Evolutionary conservation across 1,284 basidiomycete genomes (phyloP).

Genomic region (Boletus calvinii): DNA sequence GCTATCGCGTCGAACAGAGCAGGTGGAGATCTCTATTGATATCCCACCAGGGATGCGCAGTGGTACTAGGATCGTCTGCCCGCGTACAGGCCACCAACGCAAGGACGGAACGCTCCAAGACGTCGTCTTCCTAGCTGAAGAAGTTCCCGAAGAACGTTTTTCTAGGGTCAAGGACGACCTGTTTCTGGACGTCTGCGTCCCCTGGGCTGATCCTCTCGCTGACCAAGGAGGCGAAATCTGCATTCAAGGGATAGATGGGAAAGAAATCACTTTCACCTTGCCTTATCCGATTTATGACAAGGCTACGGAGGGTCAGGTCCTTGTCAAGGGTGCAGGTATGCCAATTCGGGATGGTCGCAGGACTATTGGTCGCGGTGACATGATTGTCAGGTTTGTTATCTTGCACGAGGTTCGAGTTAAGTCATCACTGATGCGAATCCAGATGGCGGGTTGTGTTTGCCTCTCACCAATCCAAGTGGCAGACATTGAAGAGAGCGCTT

Average conservation of each 20-base stretch:
- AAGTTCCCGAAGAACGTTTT: conserved; percentile 71
- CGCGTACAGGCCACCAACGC: conserved; percentile 75
- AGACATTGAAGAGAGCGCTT: conserved; percentile 31
- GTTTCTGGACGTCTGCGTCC: conserved; percentile 62
- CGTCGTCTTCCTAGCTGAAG: conserved; percentile 78
- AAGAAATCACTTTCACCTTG: conserved; percentile 58
- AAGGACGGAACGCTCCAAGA: conserved; percentile 69
- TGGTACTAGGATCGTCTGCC: conserved; percentile 80
- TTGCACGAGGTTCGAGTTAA: conserved; percentile 2
- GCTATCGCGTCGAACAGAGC: conserved; percentile 60
- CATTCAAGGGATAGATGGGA: conserved; percentile 71
- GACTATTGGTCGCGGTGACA: conserved; percentile 69
- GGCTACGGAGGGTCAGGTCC: conserved; percentile 60
- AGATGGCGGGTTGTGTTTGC: conserved; percentile 35
- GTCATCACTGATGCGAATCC: conserved; percentile 2
- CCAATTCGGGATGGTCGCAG: conserved; percentile 68
- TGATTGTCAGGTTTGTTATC: conserved; percentile 66
- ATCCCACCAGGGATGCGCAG: conserved; percentile 70
- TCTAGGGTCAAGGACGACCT: conserved; percentile 73
- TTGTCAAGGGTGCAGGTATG: conserved; percentile 78
- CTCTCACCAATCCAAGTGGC: conserved; percentile 33
- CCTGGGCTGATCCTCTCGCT: conserved; percentile 66
- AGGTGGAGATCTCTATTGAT: conserved; percentile 73
- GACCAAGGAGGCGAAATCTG: conserved; percentile 48
- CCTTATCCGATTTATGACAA: conserved; percentile 63